These are phyloP conservation scores for Blastosporella zonata DNA, from an alignment of 1,284 basidiomycete genomes.

Conservation along the genomic window DNA sequence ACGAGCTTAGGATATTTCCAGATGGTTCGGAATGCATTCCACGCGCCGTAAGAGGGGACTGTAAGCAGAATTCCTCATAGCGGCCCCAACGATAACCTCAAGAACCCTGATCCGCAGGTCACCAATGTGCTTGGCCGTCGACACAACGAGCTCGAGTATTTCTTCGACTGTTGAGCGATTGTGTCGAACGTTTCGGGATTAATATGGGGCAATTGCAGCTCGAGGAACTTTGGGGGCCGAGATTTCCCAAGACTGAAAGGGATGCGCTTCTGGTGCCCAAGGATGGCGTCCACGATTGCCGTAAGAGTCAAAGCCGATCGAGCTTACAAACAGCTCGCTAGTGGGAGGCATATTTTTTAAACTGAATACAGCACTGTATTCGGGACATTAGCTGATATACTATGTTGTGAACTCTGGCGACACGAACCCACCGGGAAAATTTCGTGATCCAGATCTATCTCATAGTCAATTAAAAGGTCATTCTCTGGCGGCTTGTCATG, in stretches of 20 bases:
- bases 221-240: not conserved
- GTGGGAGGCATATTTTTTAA: not conserved
- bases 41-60: not conserved
- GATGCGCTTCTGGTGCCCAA: constrained; percentile 1
- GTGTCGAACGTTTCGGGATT: not conserved
- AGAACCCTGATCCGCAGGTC: not conserved
- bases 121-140: not conserved
- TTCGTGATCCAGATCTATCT: constrained; percentile 4
- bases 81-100: not conserved
- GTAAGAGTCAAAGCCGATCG: not conserved
- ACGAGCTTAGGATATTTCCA: not conserved
- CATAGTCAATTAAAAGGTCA: not conserved
- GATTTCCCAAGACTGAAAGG: not conserved
- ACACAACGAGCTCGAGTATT: not conserved
- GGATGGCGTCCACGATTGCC: not conserved
- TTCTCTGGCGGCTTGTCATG: not conserved
- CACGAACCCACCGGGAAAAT: constrained; percentile 1
- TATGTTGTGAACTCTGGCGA: not conserved
- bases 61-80: not conserved
- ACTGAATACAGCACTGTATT: not conserved
- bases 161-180: not conserved
- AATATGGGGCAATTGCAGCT: not conserved
- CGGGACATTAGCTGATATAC: not conserved
- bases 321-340: not conserved
- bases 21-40: not conserved